Percentiles rank a stretch among this genome's conserved stretches.
phyloP scores from a whole-genome alignment of 2,329 filamentous ascomycete species.

The Colletotrichum tanaceti region DNA sequence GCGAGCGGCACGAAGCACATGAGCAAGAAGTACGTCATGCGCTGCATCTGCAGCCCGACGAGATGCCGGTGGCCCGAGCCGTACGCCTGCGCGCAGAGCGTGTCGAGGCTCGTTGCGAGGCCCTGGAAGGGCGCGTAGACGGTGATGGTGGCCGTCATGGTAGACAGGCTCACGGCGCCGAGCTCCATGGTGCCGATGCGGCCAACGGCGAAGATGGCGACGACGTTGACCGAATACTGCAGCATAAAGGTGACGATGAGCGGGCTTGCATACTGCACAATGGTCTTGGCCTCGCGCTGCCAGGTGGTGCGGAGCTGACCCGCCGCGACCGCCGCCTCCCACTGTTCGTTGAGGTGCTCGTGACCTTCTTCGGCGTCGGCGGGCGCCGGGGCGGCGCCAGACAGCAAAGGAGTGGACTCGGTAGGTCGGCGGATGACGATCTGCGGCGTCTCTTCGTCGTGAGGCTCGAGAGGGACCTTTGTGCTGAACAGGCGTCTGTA shows the following conservation, averaged over 20 bases:
- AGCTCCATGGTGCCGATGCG: slow-evolving; percentile 74
- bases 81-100: slow-evolving; percentile 92
- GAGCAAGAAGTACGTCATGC: slow-evolving; percentile 84
- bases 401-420: slow-evolving; percentile 57
- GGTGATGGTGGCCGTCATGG: slow-evolving; percentile 84
- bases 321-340: slow-evolving; percentile 85
- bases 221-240: slow-evolving; percentile 87
- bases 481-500: slow-evolving; percentile 68
- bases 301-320: slow-evolving; percentile 90
- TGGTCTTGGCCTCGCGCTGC: slow-evolving; percentile 87
- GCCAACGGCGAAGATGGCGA: slow-evolving; percentile 82
- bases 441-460: slow-evolving; percentile 54
- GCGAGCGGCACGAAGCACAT: slow-evolving; percentile 77
- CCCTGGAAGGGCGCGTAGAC: slow-evolving; percentile 83
- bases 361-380: slow-evolving; percentile 47
- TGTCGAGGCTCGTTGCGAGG: slow-evolving; percentile 91
- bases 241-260: slow-evolving; percentile 80
- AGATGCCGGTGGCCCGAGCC: slow-evolving; percentile 90
- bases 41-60: slow-evolving; percentile 81
- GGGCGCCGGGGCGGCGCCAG: slow-evolving; percentile 13
- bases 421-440: slow-evolving; percentile 50
- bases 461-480: slow-evolving; percentile 55
- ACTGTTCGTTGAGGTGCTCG: slow-evolving; percentile 76
- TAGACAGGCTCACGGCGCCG: slow-evolving; percentile 60
- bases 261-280: slow-evolving; percentile 77